Percentiles rank a stretch among this genome's conserved stretches.
Conservation (phyloP, 2,329 filamentous ascomycete genomes). For the Phialemoniopsis sp. region DNA sequence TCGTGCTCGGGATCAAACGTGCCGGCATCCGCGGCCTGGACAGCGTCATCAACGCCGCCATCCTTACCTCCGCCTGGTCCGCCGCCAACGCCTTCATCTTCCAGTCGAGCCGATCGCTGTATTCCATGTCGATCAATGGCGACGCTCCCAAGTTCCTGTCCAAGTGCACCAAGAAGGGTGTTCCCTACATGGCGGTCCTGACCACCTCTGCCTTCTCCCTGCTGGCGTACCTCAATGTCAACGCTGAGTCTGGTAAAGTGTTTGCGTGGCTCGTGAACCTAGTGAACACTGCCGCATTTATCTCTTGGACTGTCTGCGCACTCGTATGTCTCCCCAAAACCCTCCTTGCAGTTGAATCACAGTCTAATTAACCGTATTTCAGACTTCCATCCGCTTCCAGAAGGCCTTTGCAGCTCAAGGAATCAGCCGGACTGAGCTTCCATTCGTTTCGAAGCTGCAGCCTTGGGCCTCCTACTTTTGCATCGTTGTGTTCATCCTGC, state of each 20-base stretch:
- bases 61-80: conserved; percentile 30
- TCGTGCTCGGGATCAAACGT: conserved; percentile 45
- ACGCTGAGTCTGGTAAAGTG: conserved; percentile 22
- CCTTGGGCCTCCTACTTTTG: conserved; percentile 8
- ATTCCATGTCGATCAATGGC: conserved; percentile 28
- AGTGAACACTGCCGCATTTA: conserved; percentile 28
- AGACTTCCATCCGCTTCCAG: conserved; percentile 35
- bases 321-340: conserved; percentile 11
- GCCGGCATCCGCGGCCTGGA: conserved; percentile 43
- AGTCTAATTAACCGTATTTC: too few relatives aligned
- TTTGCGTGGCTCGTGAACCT: conserved; percentile 23
- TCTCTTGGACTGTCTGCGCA: conserved; percentile 36
- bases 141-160: conserved; percentile 34
- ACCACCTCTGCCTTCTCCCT: conserved; percentile 16
- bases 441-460: conserved; percentile 22
- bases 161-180: conserved; percentile 31
- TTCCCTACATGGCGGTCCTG: conserved; percentile 24
- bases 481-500: conserved; percentile 10
- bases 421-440: conserved; percentile 28
- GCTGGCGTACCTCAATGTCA: conserved; percentile 23
- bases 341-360: too few relatives aligned
- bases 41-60: conserved; percentile 48
- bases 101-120: conserved; percentile 39
- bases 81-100: conserved; percentile 43
- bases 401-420: conserved; percentile 47